phyloP scores from a whole-genome alignment of 495 filamentous ascomycete genomes.

The Amorphotheca resinae region DNA sequence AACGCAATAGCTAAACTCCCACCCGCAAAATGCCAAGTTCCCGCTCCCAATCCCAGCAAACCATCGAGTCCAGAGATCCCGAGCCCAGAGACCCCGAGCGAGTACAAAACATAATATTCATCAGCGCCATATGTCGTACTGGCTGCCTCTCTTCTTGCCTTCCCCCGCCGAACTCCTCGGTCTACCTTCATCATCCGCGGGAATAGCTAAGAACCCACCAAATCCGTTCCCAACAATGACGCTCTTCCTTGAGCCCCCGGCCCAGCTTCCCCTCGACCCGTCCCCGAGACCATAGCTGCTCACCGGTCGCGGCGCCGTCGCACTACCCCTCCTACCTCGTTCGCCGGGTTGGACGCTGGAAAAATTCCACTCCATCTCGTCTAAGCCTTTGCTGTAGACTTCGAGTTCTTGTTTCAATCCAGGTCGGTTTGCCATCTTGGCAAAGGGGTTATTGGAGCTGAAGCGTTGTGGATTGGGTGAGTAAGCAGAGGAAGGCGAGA shows the following conservation, averaged over 20 bases:
- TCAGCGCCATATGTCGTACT: slow-evolving; percentile 20
- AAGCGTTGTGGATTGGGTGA: slow-evolving; percentile 15
- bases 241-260: slow-evolving; percentile 32
- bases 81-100: too few species aligned
- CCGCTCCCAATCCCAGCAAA: too few species aligned
- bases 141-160: slow-evolving; percentile 9
- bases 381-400: slow-evolving; percentile 75
- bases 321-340: slow-evolving; percentile 13
- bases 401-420: slow-evolving; percentile 53
- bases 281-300: slow-evolving; percentile 36
- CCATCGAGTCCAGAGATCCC: too few species aligned
- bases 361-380: slow-evolving; percentile 80
- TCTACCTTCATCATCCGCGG: slow-evolving; percentile 33
- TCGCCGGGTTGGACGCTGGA: slow-evolving; percentile 28
- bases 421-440: neutral
- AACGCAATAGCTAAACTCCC: too few species aligned
- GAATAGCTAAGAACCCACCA: slow-evolving; percentile 73
- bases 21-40: too few species aligned
- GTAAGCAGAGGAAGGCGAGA: slow-evolving; percentile 14
- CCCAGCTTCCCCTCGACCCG: neutral
- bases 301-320: slow-evolving; percentile 26
- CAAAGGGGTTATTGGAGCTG: slow-evolving; percentile 12
- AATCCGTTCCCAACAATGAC: slow-evolving; percentile 54
- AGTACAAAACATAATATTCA: too few species aligned
- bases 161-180: slow-evolving; percentile 15